Evolutionary conservation across 768 basidiomycete genomes (phyloP).

Genomic region (Sporobolomyces pararoseus): DNA sequence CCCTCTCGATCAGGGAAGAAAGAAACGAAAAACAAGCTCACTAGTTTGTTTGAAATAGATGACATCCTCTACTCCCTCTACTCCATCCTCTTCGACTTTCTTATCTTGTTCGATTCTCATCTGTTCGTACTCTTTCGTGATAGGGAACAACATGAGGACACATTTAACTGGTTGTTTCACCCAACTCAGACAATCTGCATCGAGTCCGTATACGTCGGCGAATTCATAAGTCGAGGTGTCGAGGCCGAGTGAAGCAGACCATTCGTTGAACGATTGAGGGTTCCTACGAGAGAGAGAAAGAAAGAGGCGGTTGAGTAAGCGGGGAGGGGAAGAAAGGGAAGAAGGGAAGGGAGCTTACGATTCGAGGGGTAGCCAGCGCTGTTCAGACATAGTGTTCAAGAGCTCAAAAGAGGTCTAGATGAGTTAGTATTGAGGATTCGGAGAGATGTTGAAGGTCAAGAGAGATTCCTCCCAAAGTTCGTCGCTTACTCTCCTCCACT

Average conservation of each 20-base stretch:
- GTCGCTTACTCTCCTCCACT: too few species aligned
- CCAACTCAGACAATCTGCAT: conserved; percentile 63
- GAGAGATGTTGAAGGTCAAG: background rate
- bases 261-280: conserved; percentile 33
- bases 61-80: conserved; percentile 61
- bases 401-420: too few species aligned
- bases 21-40: background rate
- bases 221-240: conserved; percentile 30
- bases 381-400: background rate
- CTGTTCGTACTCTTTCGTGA: conserved; percentile 56
- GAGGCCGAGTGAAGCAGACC: conserved; percentile 35
- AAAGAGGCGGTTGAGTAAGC: background rate
- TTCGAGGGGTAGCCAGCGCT: conserved; percentile 32
- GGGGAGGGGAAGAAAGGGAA: background rate
- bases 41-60: conserved; percentile 81
- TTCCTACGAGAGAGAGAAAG: conserved; percentile 16
- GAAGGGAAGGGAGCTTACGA: background rate
- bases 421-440: too few species aligned
- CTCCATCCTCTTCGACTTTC: conserved; percentile 55
- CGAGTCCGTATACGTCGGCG: conserved; percentile 38
- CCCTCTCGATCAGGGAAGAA: background rate
- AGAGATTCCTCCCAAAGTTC: too few species aligned
- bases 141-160: conserved; percentile 79
- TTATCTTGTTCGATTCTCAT: conserved; percentile 62
- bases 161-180: conserved; percentile 75